Evolutionary conservation across 352 stramenopile species (phyloP), one percentile per base, ranked within the genome.

Genomic region (Phytophthora vignae): DNA sequence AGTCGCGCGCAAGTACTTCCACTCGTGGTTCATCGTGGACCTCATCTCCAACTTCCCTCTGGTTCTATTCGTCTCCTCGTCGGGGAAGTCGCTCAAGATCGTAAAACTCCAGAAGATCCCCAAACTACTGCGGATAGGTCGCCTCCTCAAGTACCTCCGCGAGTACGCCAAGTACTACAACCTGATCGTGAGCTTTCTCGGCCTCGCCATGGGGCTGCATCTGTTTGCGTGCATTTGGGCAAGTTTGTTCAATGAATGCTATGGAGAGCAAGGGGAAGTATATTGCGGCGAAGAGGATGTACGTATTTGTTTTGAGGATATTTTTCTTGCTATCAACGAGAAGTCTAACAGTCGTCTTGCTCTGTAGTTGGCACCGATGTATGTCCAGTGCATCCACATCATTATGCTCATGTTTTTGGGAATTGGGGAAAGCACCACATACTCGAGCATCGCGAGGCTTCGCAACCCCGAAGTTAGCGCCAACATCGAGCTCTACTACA

Each of bases 131-230:
- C 88, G 89, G 3, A 78, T 96, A 52, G 86, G 84, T 15, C 80
- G 85, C 0, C 69, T 94, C 19, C 76, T 95, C 40, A 92, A 92
- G 67, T 93, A 93, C 70, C 65, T 95, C 25, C 82, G 85, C 55
- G 84, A 93, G 71, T 94, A 94, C 64, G 88, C 87, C 63, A 94
- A 95, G 74, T 95, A 93, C 64, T 95, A 93, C 73, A 92, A 96
- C 58, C 75, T 94, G 22, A 81, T 85, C 12, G 67, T 94, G 21
- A 94, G 84, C 56, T 84, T 94, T 38, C 55, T 92, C 2, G 79
- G 73, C 7, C 83, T 96, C 10, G 70, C 84, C 55, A 82, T 93
- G 67, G 86, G 83, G 1, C 73, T 94, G 21, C 85, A 93, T 55
- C 73, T 93, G 27, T 91, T 94, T 31, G 79, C 88, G 25, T 95